Evolutionary conservation across 352 stramenopile species (phyloP).

Genomic region (Pythium brachiatum): DNA sequence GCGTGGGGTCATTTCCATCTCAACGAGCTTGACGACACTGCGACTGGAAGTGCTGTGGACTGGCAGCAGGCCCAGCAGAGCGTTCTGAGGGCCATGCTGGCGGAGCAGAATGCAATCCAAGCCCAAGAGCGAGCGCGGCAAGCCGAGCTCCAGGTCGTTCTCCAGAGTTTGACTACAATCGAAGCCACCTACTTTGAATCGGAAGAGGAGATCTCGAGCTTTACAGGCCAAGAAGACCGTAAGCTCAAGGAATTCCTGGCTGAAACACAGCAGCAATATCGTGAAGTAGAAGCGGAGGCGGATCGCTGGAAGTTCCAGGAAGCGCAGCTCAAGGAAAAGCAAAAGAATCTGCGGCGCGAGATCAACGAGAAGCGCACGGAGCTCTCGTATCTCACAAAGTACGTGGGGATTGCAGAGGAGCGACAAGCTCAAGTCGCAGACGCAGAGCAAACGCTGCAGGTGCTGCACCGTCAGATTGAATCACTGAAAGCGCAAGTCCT

Average conservation of each 20-base stretch:
- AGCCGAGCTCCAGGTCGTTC: constrained; percentile 28
- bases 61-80: constrained; percentile 11
- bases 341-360: constrained; percentile 46
- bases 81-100: constrained; percentile 37
- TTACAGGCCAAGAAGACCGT: constrained; percentile 30
- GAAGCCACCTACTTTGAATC: constrained; percentile 28
- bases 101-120: constrained; percentile 32
- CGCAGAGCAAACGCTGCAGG: constrained; percentile 40
- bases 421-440: constrained; percentile 36
- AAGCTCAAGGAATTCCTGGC: constrained; percentile 32
- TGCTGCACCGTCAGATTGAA: constrained; percentile 39
- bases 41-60: neutral
- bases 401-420: constrained; percentile 32
- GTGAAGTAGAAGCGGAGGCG: constrained; percentile 27
- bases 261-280: constrained; percentile 22
- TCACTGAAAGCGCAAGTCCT: constrained; percentile 4
- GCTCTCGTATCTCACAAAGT: constrained; percentile 34
- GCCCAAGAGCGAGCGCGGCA: constrained; percentile 41
- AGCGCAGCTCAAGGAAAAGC: constrained; percentile 41
- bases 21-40: constrained; percentile 11
- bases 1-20: constrained; percentile 25
- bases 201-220: constrained; percentile 29
- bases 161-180: constrained; percentile 33
- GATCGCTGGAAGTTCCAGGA: constrained; percentile 41
- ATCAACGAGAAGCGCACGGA: constrained; percentile 35